These are phyloP conservation scores for Claviceps sp. DNA, from an alignment of 2,329 filamentous ascomycete genomes.

Conservation along the genomic window DNA sequence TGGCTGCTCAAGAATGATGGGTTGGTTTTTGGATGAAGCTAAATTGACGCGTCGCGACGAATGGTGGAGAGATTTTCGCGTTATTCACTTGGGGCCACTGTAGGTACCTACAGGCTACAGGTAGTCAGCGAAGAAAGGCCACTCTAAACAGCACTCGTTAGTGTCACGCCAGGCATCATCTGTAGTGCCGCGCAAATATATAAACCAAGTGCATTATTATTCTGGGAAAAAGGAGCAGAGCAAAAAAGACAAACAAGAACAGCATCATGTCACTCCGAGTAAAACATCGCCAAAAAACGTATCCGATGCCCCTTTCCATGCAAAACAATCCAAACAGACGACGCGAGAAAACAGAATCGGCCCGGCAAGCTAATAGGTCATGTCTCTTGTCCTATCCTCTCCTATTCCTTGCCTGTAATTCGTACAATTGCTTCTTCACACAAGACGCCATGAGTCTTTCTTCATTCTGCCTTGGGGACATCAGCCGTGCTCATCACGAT, in stretches of 20 bases:
- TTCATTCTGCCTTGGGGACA: neutral
- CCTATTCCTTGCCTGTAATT: neutral
- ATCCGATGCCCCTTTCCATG: neutral
- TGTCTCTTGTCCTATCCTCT: neutral
- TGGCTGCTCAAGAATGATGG: too few species aligned
- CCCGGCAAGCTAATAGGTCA: neutral
- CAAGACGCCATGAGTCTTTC: too few species aligned
- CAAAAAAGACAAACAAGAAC: neutral
- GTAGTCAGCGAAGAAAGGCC: too few species aligned
- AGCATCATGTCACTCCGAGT: neutral
- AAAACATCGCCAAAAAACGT: neutral
- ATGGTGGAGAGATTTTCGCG: too few species aligned
- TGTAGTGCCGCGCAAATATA: too few species aligned
- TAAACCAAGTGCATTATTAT: too few species aligned
- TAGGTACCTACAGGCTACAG: too few species aligned
- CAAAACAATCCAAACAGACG: neutral
- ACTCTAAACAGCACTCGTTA: too few species aligned
- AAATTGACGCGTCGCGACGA: too few species aligned
- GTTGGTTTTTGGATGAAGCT: too few species aligned
- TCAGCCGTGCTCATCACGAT: slow-evolving; percentile 38
- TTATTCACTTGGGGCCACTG: too few species aligned
- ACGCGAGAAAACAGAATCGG: neutral
- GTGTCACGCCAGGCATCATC: too few species aligned
- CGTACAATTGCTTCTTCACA: neutral
- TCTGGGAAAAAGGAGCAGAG: slow-evolving; percentile 2